A percentile compares a stretch with the other conserved stretches of the same genome.
phyloP scores from a whole-genome alignment of 805 yeast genomes.

The Torulaspora indica region DNA sequence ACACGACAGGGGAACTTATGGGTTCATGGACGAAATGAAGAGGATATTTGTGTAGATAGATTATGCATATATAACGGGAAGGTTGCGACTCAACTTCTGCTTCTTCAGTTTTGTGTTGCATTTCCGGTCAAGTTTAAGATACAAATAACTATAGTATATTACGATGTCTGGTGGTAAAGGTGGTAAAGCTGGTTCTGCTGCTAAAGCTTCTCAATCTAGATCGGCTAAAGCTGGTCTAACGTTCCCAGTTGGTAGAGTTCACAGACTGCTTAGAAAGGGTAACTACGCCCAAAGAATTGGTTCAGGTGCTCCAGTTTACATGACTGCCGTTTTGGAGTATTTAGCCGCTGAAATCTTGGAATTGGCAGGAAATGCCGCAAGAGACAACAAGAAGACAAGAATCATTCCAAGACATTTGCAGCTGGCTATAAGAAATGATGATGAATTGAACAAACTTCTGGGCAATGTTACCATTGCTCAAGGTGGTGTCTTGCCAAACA shows the following conservation, averaged over 20 bases:
- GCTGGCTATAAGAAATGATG: slow-evolving; percentile 96
- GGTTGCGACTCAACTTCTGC: too few species aligned
- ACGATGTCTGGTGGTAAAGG: slow-evolving; percentile 61
- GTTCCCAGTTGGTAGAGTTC: slow-evolving; percentile 98
- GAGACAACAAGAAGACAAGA: slow-evolving; percentile 97
- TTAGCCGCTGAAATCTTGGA: slow-evolving; percentile 93
- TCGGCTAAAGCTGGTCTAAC: slow-evolving; percentile 95
- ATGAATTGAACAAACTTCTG: slow-evolving; percentile 87
- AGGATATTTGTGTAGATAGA: too few species aligned
- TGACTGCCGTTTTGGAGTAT: slow-evolving; percentile 92
- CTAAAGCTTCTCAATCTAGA: slow-evolving; percentile 91
- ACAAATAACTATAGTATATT: slow-evolving; percentile 1
- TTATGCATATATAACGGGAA: too few species aligned
- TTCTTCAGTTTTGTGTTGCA: neutral
- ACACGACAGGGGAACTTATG: too few species aligned
- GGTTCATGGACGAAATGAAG: too few species aligned
- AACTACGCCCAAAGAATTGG: slow-evolving; percentile 96
- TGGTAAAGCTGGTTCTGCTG: slow-evolving; percentile 88
- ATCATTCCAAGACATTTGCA: slow-evolving; percentile 96
- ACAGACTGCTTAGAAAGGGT: slow-evolving; percentile 89
- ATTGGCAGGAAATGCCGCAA: slow-evolving; percentile 95
- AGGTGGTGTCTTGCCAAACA: slow-evolving; percentile 97
- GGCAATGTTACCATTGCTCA: slow-evolving; percentile 91
- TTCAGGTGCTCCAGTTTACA: slow-evolving; percentile 96
- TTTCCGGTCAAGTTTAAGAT: neutral